phyloP scores from a whole-genome alignment of 1,284 basidiomycete genomes.

The Gomphus bonarii region DNA sequence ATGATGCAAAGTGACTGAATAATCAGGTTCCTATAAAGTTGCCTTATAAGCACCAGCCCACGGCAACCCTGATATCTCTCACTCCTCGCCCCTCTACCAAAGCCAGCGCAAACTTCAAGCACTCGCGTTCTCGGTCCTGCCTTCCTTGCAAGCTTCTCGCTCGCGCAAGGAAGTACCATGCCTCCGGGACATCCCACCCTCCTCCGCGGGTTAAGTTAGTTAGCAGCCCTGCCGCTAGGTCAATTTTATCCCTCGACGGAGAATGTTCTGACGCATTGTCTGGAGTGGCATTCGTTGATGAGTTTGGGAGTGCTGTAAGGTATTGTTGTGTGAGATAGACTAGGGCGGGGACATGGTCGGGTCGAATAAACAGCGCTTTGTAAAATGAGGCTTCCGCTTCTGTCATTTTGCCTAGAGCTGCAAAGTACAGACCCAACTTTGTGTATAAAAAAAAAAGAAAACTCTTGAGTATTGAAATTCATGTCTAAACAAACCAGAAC shows the following conservation, averaged over 20 bases:
- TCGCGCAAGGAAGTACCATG: slow-evolving; percentile 83
- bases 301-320: slow-evolving; percentile 30
- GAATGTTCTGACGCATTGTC: slow-evolving; percentile 16
- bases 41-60: slow-evolving; percentile 60
- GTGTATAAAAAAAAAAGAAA: slow-evolving; percentile 10
- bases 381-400: slow-evolving; percentile 68
- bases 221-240: slow-evolving; percentile 64
- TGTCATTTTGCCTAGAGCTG: slow-evolving; percentile 43
- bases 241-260: slow-evolving; percentile 38
- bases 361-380: slow-evolving; percentile 73
- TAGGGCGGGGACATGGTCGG: slow-evolving; percentile 66
- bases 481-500: slow-evolving; percentile 15
- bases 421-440: slow-evolving; percentile 71
- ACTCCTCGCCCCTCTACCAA: slow-evolving; percentile 62
- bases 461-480: background rate
- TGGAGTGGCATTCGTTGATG: slow-evolving; percentile 12
- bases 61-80: slow-evolving; percentile 48
- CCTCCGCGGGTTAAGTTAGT: slow-evolving; percentile 47
- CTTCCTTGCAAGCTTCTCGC: slow-evolving; percentile 69
- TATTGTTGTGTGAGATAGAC: slow-evolving; percentile 71
- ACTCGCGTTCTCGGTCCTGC: slow-evolving; percentile 63
- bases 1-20: background rate
- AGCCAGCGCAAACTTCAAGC: slow-evolving; percentile 60
- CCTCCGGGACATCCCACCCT: slow-evolving; percentile 87
- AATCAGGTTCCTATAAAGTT: background rate